These are phyloP conservation scores for Colletotrichum cuscutae DNA, from an alignment of 2,329 filamentous ascomycete species.

Conservation along the genomic window DNA sequence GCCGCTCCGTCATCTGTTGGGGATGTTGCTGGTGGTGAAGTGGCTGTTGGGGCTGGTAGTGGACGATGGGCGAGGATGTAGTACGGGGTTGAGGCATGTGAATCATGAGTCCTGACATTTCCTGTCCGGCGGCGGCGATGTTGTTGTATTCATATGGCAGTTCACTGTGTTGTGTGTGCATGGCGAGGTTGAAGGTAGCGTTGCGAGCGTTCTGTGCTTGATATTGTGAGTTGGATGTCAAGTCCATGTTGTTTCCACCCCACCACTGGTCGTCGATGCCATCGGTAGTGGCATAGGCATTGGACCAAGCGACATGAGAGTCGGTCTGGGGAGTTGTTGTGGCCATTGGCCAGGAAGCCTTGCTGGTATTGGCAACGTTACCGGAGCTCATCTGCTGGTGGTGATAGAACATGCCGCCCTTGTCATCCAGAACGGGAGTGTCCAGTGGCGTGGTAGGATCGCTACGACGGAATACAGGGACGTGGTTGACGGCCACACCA, in stretches of 20 bases:
- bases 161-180: slow-evolving; percentile 53
- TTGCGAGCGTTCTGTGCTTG: slow-evolving; percentile 46
- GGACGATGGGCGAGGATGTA: slow-evolving; percentile 48
- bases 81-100: slow-evolving; percentile 62
- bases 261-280: slow-evolving; percentile 42
- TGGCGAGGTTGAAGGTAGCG: slow-evolving; percentile 50
- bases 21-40: slow-evolving; percentile 36
- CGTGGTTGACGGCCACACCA: slow-evolving; percentile 38
- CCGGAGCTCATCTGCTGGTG: slow-evolving; percentile 35
- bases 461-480: slow-evolving; percentile 43
- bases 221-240: slow-evolving; percentile 41
- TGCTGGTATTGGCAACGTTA: slow-evolving; percentile 36
- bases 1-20: slow-evolving; percentile 45
- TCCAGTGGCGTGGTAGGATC: slow-evolving; percentile 50
- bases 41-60: slow-evolving; percentile 35
- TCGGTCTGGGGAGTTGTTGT: slow-evolving; percentile 29
- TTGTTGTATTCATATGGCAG: slow-evolving; percentile 52
- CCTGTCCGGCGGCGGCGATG: slow-evolving; percentile 44
- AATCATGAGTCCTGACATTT: slow-evolving; percentile 58
- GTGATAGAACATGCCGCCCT: slow-evolving; percentile 44
- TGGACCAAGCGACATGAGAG: slow-evolving; percentile 34
- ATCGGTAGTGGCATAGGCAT: slow-evolving; percentile 24
- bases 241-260: slow-evolving; percentile 45
- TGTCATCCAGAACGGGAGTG: slow-evolving; percentile 48
- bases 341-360: slow-evolving; percentile 39